These are phyloP conservation scores for Capsicum chinense DNA, from an alignment of 257 asterid species.

Conservation along the genomic window DNA sequence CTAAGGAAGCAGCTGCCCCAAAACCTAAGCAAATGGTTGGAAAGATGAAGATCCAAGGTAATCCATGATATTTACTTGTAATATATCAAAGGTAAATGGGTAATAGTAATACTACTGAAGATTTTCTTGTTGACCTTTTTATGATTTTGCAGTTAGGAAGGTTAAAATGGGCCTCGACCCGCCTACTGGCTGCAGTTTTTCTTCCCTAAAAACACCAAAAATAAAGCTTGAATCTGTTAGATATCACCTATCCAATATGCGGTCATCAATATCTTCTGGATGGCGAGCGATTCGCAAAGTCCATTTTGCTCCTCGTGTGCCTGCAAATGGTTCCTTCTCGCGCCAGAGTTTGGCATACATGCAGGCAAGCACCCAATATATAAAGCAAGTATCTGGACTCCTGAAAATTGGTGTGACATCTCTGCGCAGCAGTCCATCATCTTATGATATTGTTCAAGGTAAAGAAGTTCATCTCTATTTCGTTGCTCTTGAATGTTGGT, in stretches of 20 bases:
- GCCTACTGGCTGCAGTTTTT: constrained; percentile 52
- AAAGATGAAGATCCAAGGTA: constrained; percentile 64
- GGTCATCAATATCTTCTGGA: constrained; percentile 48
- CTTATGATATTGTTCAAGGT: constrained; percentile 56
- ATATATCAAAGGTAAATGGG: background rate
- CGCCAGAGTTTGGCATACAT: constrained; percentile 58
- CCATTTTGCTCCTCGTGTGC: constrained; percentile 47
- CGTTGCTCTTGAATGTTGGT: constrained; percentile 22
- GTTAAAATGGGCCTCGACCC: constrained; percentile 55
- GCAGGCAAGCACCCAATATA: constrained; percentile 51
- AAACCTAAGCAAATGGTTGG: constrained; percentile 62
- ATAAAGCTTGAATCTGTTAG: constrained; percentile 44
- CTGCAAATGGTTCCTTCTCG: constrained; percentile 52
- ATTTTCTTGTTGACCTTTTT: constrained; percentile 8
- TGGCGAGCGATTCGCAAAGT: constrained; percentile 51
- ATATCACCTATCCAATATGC: constrained; percentile 40
- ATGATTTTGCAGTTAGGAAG: constrained; percentile 49
- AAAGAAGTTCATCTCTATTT: background rate
- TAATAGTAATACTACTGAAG: background rate
- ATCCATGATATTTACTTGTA: background rate
- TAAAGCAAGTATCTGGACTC: constrained; percentile 63
- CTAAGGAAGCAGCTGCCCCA: constrained; percentile 48
- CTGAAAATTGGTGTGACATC: constrained; percentile 57
- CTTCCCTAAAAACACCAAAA: constrained; percentile 50
- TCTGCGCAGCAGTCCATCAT: constrained; percentile 54